These are phyloP conservation scores for Stemphylium vesicarium DNA, from an alignment of 2,329 filamentous ascomycete species.

Conservation along the genomic window DNA sequence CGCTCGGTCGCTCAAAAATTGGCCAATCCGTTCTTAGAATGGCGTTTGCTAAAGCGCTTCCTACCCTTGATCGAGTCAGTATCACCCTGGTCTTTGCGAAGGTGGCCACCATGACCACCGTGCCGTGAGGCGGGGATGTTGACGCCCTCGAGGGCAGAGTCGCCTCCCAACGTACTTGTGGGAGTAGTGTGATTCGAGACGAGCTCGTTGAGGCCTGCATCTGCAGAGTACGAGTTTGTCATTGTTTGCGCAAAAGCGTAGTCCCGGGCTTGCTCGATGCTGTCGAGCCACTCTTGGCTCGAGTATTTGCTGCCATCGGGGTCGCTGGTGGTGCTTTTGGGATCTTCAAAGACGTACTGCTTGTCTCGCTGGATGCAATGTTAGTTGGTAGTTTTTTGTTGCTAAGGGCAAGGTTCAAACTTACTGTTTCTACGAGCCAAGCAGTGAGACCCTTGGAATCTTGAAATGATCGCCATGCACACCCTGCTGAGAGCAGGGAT, in stretches of 20 bases:
- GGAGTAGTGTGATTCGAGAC: slow-evolving; percentile 73
- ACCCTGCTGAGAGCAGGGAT: slow-evolving; percentile 77
- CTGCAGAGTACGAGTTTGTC: slow-evolving; percentile 68
- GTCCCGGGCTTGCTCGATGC: slow-evolving; percentile 83
- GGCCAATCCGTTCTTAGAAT: slow-evolving; percentile 92
- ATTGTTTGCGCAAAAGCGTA: slow-evolving; percentile 77
- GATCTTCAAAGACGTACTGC: slow-evolving; percentile 91
- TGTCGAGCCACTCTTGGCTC: slow-evolving; percentile 91
- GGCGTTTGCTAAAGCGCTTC: slow-evolving; percentile 84
- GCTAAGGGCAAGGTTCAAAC: slow-evolving; percentile 46
- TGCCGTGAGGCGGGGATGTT: slow-evolving; percentile 61
- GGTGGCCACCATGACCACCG: slow-evolving; percentile 49
- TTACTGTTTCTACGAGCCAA: slow-evolving; percentile 93
- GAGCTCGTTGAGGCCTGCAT: slow-evolving; percentile 54
- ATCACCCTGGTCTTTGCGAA: slow-evolving; percentile 57
- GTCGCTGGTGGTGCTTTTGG: slow-evolving; percentile 72
- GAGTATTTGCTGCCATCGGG: slow-evolving; percentile 69
- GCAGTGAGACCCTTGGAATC: slow-evolving; percentile 87
- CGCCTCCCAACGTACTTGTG: slow-evolving; percentile 72
- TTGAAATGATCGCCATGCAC: slow-evolving; percentile 77
- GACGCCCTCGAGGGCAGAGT: slow-evolving; percentile 49
- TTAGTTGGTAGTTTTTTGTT: slow-evolving; percentile 1
- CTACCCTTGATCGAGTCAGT: slow-evolving; percentile 63
- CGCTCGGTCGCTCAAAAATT: slow-evolving; percentile 82
- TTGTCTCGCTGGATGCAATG: slow-evolving; percentile 72